A percentile compares a stretch with the other conserved stretches of the same genome.
These are phyloP conservation scores for Gymnopus androsaceus DNA, from an alignment of 1,284 basidiomycete species.

Conservation along the genomic window DNA sequence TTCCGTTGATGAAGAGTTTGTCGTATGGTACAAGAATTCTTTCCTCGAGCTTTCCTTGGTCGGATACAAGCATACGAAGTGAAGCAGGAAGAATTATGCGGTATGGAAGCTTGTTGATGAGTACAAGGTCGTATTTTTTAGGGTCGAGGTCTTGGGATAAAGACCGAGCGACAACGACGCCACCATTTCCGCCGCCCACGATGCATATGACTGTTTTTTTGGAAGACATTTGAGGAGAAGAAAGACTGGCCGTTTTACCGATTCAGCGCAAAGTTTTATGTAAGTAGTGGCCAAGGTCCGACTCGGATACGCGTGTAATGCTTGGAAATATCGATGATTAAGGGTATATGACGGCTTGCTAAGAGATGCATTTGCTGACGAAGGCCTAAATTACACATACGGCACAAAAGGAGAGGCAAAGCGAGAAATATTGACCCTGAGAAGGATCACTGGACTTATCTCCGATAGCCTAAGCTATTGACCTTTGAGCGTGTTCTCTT, in stretches of 20 bases:
- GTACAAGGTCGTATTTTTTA: conserved; percentile 37
- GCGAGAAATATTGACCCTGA: too few species aligned
- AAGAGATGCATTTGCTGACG: too few species aligned
- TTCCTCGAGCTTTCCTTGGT: conserved; percentile 7
- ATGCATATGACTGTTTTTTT: conserved; percentile 3
- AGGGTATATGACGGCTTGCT: too few species aligned
- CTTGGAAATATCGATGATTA: too few species aligned
- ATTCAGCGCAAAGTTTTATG: too few species aligned
- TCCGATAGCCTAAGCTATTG: too few species aligned
- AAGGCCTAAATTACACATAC: too few species aligned
- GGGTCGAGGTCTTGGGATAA: conserved; percentile 33
- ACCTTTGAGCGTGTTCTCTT: too few species aligned
- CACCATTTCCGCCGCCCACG: conserved; percentile 3
- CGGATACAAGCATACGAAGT: conserved; percentile 41
- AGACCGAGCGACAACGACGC: conserved; percentile 6
- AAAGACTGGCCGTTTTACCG: neutral
- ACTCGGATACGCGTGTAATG: too few species aligned
- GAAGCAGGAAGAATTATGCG: conserved; percentile 37
- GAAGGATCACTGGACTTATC: too few species aligned
- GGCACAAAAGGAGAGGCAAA: too few species aligned
- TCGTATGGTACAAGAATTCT: neutral
- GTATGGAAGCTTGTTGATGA: conserved; percentile 42
- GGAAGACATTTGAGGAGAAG: conserved; percentile 2
- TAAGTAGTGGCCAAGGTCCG: too few species aligned
- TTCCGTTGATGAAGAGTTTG: conserved; percentile 32